phyloP scores from a whole-genome alignment of 1,284 basidiomycete genomes.

The Hortiboletus rubellus region DNA sequence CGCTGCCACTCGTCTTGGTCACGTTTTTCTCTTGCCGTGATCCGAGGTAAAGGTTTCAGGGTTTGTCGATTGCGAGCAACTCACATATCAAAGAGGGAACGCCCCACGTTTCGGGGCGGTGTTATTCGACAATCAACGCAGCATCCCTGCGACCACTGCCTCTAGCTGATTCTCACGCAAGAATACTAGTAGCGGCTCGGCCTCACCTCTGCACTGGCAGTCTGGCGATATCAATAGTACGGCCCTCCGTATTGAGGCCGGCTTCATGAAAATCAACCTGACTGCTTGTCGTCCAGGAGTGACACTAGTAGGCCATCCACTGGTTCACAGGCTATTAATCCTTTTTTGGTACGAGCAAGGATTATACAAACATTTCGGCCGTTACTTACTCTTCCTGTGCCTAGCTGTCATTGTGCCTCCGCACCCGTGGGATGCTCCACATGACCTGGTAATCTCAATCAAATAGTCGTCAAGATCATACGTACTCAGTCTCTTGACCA shows the following conservation, averaged over 20 bases:
- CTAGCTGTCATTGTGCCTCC: constrained; percentile 10
- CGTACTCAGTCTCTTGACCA: not conserved
- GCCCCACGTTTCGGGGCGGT: not conserved
- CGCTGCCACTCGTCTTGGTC: not conserved
- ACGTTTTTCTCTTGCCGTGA: not conserved
- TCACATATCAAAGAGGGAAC: not conserved
- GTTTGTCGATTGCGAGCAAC: not conserved
- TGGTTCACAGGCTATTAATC: constrained; percentile 4
- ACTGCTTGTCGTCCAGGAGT: not conserved
- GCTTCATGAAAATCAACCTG: not conserved
- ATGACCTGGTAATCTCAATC: not conserved
- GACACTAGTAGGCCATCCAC: not conserved
- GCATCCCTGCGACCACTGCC: not conserved
- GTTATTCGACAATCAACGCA: not conserved
- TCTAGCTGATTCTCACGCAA: not conserved
- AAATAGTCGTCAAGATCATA: not conserved
- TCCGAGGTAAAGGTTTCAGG: not conserved
- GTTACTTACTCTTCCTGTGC: constrained; percentile 1
- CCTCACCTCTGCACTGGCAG: constrained; percentile 1
- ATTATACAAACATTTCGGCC: not conserved
- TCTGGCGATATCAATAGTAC: not conserved
- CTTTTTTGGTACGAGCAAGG: not conserved
- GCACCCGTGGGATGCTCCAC: not conserved
- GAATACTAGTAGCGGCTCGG: not conserved
- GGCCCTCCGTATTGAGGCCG: constrained; percentile 5